phyloP scores from a whole-genome alignment of 352 stramenopile species.

The Thalassiosira mediterranea region DNA sequence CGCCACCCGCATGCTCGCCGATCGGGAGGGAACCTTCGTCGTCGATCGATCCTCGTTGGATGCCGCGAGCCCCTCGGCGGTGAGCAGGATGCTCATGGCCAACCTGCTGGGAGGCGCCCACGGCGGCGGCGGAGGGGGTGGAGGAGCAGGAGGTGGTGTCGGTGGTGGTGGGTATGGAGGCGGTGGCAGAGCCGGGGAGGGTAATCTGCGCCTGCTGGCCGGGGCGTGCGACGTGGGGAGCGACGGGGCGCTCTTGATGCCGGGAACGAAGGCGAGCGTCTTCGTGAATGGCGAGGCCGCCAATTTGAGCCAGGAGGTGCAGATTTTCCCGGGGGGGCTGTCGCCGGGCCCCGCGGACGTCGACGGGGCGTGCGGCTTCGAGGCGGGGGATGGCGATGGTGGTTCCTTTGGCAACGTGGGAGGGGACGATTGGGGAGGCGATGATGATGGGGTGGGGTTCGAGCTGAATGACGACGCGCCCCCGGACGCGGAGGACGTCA shows the following conservation, averaged over 20 bases:
- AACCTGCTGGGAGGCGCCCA: constrained; percentile 32
- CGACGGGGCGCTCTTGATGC: constrained; percentile 63
- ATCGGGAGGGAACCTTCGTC: constrained; percentile 38
- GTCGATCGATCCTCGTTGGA: constrained; percentile 27
- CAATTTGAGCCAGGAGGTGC: constrained; percentile 9
- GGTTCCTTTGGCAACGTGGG: constrained; percentile 21
- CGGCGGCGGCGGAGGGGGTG: not conserved
- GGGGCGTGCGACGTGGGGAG: constrained; percentile 61
- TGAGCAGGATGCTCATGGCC: constrained; percentile 36
- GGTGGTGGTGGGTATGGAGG: not conserved
- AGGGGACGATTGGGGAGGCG: constrained; percentile 32
- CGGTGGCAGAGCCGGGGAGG: constrained; percentile 19
- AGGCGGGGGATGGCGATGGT: constrained; percentile 17
- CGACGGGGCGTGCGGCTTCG: constrained; percentile 17
- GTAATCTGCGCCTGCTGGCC: constrained; percentile 56
- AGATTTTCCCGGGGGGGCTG: constrained; percentile 41
- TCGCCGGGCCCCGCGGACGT: constrained; percentile 5
- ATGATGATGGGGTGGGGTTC: constrained; percentile 67
- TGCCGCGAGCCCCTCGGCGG: constrained; percentile 16
- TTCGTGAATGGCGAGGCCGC: constrained; percentile 35
- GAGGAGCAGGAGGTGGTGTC: not conserved
- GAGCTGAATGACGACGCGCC: constrained; percentile 41
- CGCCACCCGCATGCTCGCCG: constrained; percentile 10
- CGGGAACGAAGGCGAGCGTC: constrained; percentile 36
- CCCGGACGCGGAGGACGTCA: not conserved